Evolutionary conservation across 768 basidiomycete species (phyloP).

Genomic region (Suillus brevipes): DNA sequence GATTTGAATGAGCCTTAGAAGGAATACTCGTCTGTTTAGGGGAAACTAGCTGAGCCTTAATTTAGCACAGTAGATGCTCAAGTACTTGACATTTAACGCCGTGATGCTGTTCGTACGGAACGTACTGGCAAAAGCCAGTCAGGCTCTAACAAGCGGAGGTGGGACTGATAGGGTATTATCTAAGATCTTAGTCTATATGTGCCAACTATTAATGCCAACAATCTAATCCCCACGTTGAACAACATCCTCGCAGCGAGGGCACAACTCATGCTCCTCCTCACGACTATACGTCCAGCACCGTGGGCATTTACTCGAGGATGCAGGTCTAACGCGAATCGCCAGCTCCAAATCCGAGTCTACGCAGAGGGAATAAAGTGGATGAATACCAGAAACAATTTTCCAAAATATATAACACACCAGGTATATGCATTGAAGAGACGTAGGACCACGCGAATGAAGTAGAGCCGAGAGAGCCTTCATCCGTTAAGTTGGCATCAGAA

Average conservation of each 20-base stretch:
- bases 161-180: background rate
- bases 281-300: conserved; percentile 87
- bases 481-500: conserved; percentile 60
- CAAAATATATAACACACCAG: conserved; percentile 38
- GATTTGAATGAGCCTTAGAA: background rate
- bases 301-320: conserved; percentile 72
- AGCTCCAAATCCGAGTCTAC: conserved; percentile 25
- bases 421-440: conserved; percentile 40
- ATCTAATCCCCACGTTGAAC: conserved; percentile 6
- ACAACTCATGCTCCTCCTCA: conserved; percentile 50
- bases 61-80: background rate
- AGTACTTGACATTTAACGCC: background rate
- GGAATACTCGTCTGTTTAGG: too few relatives aligned
- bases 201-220: too few relatives aligned
- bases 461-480: conserved; percentile 43
- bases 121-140: background rate
- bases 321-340: conserved; percentile 59
- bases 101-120: background rate
- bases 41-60: too few relatives aligned
- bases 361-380: background rate
- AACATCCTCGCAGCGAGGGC: conserved; percentile 56
- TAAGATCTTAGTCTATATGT: background rate
- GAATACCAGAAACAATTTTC: conserved; percentile 3
- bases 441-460: conserved; percentile 51
- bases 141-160: background rate